Percentiles rank a stretch among this genome's conserved stretches.
These are phyloP conservation scores for Jackrogersella multiformis DNA, from an alignment of 495 filamentous ascomycete species.

Conservation along the genomic window DNA sequence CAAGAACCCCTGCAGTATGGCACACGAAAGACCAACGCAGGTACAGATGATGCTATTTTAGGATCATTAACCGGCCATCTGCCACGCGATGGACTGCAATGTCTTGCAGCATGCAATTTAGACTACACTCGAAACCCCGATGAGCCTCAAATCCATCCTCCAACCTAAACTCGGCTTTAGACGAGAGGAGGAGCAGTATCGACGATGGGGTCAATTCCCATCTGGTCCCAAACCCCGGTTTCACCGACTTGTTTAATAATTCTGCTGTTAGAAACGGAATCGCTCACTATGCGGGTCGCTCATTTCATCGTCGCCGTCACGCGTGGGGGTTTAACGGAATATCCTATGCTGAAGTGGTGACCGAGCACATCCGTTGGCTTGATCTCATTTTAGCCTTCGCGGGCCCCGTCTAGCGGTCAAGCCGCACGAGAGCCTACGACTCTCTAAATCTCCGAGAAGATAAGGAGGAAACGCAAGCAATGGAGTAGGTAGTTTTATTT, in stretches of 20 bases:
- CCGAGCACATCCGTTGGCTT: neutral
- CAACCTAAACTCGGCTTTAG: conserved; percentile 2
- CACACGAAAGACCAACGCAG: neutral
- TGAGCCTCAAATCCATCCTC: conserved; percentile 9
- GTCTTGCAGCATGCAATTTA: neutral
- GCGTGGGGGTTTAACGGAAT: neutral
- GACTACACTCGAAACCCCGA: neutral
- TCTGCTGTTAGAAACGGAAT: neutral
- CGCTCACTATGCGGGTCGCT: neutral
- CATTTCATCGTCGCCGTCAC: conserved; percentile 2
- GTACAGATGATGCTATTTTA: neutral
- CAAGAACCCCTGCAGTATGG: neutral
- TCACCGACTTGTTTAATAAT: no score
- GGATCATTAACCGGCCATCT: neutral
- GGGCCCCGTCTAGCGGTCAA: neutral
- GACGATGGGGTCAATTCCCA: conserved; percentile 3
- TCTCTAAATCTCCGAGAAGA: neutral
- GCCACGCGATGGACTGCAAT: neutral
- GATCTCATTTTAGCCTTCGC: neutral
- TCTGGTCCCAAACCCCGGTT: neutral
- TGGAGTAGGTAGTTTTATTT: neutral
- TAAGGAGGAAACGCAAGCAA: neutral
- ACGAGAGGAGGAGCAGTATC: neutral
- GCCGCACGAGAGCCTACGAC: neutral
- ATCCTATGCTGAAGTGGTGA: neutral